Percentiles rank a stretch among this genome's conserved stretches.
phyloP scores from a whole-genome alignment of 2,329 filamentous ascomycete species.

The Orbilia javanica region DNA sequence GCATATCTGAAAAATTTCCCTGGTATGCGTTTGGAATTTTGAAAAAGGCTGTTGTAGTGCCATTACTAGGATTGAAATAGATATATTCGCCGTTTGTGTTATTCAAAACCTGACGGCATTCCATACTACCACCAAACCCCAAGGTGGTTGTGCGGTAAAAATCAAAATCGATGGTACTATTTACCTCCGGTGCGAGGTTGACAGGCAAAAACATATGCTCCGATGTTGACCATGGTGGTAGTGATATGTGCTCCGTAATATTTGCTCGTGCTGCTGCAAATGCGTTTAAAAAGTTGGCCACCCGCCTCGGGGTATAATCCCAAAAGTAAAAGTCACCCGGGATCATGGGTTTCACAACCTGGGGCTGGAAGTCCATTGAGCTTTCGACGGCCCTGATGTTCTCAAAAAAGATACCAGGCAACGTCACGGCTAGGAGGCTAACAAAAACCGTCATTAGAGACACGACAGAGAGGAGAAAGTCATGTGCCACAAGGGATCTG shows the following conservation, averaged over 20 bases:
- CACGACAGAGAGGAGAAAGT: conserved; percentile 31
- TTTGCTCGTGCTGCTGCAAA: conserved; percentile 32
- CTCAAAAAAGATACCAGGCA: conserved; percentile 27
- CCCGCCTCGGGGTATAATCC: neutral
- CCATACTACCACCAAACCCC: conserved; percentile 12
- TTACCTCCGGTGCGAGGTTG: neutral
- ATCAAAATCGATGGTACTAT: neutral
- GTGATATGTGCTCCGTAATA: neutral
- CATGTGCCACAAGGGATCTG: conserved; percentile 3
- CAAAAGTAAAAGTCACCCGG: neutral
- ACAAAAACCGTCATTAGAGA: conserved; percentile 19
- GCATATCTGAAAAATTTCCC: neutral
- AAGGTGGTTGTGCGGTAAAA: conserved; percentile 2
- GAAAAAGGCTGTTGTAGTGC: conserved; percentile 20
- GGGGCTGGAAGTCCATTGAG: neutral
- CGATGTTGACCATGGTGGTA: conserved; percentile 14
- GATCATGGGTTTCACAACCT: conserved; percentile 6
- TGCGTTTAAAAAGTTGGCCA: neutral
- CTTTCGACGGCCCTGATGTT: conserved; percentile 1
- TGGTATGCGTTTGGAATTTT: conserved; percentile 6
- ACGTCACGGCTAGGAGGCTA: conserved; percentile 28
- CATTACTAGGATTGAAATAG: neutral
- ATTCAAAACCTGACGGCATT: conserved; percentile 16
- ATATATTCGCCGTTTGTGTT: conserved; percentile 7
- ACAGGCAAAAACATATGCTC: conserved; percentile 19